Percentiles rank a stretch among this genome's conserved stretches.
Conservation (phyloP, 345 rosid genomes). For the Trapa bicornis region DNA sequence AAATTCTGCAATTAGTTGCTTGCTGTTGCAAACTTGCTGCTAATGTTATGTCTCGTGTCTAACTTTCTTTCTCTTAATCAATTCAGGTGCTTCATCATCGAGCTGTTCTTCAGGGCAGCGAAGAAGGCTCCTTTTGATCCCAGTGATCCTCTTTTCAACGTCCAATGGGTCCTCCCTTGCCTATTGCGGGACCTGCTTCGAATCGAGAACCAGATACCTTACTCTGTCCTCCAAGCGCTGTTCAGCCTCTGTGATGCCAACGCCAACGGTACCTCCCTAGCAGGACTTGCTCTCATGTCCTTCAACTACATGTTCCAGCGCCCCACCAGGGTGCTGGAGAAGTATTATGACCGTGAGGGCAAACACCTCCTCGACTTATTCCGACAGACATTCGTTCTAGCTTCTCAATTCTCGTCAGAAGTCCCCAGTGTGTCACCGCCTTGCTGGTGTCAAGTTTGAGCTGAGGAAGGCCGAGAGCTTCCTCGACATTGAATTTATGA, state of each 20-base stretch:
- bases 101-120: conserved; percentile 10
- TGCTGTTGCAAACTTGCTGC: no score
- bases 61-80: no score
- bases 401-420: background rate
- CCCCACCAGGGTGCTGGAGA: conserved; percentile 14
- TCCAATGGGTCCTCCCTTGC: conserved; percentile 34
- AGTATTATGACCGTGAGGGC: conserved; percentile 1
- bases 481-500: conserved; percentile 28
- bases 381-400: no score
- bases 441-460: conserved; percentile 25
- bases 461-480: conserved; percentile 14
- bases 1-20: no score
- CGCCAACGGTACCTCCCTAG: conserved; percentile 8
- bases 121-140: conserved; percentile 20
- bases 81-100: no score
- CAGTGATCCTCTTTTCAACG: conserved; percentile 36
- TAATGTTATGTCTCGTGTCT: no score
- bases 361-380: no score
- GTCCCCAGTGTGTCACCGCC: conserved; percentile 16
- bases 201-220: no score
- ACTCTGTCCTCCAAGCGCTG: background rate
- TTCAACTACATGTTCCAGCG: conserved; percentile 27
- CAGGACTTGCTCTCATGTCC: conserved; percentile 26
- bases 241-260: conserved; percentile 11
- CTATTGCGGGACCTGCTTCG: background rate